Base-by-base conservation (phyloP, 192 early-diverging fungal genomes). In the Phycomyces blakesleeanus region DNA sequence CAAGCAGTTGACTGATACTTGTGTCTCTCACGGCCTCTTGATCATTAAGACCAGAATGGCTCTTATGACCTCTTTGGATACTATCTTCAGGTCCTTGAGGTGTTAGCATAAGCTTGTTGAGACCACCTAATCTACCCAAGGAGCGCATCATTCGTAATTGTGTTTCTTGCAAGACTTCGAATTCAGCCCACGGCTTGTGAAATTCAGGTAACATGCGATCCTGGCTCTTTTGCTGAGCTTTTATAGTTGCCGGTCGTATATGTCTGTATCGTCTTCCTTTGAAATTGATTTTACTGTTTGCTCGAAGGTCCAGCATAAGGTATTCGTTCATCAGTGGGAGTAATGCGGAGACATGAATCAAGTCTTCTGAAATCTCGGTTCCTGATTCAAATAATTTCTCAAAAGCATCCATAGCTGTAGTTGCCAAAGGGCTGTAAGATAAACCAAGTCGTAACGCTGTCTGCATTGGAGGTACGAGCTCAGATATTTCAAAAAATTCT, bases 241-340 rank as follows among this genome's bases (percentile, higher is more conserved):
- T 7, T 34, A 2, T 2, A 5, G 29, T 34, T 47, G 18, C 12
- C 11, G 11, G 2, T 6, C 3, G 2, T n/a, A n/a, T 3, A n/a
- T 2, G 3, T 47, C 11, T 47, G 44, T 47, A 47, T 1, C 18
- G 44, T 47, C 18, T 18, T 47, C 3, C 11, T 11, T 14, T n/a
- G 44, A 14, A 11, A n/a, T 47, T 47, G 2, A 18, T 47, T 3
- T 47, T 11, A 12, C 3, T 1, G 2, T 47, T 18, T 47, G 3
- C 18, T 12, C 18, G 44, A 12, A 47, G 44, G 22, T 83, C 79
- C 11, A 85, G 68, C 53, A 81, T 62, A n/a, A 90, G 73, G 52
- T 92, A 92, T 20, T 90, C 87, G 49, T 79, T 77, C 6, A 91
- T 61, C 15, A 68, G 61, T 2, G 90, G 91, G 0, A 93, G 64